Base-by-base conservation (phyloP, 2,329 filamentous ascomycete species). In the Diplodia intermedia region DNA sequence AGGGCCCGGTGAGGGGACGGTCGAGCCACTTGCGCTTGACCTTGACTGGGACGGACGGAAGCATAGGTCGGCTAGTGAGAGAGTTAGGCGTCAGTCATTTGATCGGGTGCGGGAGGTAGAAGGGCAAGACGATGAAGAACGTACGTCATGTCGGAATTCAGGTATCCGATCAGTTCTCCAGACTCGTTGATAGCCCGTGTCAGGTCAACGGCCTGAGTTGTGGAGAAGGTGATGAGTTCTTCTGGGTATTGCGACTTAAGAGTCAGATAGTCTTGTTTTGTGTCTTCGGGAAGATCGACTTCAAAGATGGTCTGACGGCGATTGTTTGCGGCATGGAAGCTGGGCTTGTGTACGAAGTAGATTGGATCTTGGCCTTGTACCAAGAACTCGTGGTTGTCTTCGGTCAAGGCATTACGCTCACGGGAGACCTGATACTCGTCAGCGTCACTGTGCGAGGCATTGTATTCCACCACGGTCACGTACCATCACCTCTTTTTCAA, bases 291-390 rank as follows among this genome's bases (percentile, higher is more conserved):
- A 36, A 79, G 70, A 18, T 73, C 69, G 2, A 73, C 75, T 0
- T 72, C 69, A 6, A 82, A 70, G 2, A 82, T 77, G 12, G 81
- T 73, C 53, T 83, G 82, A 26, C 78, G 75, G 0, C 77, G 77
- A 7, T 80, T 79, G 8, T 80, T 81, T 1, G 80, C 79, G 4
- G 77, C 72, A 43, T 81, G 76, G 70, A 83, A 83, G 47, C 77
- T 77, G 4, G 79, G 75, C 40, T 79, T 60, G 31, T 80, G 79
- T 0, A 79, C 72, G 2, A 82, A 73, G n/a, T 76, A 78, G 1
- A 79, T 67, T 0, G 71, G 23, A 2, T 76, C 73, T 1, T 71
- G 75, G 1, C 79, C 81, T 47, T 80, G 80, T 0, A 80, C 73
- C 2, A 79, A 73, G 38, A 82, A 82, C n/a, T 73, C 75, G 47